Evolutionary conservation across 106 monocot species (phyloP).

Genomic region (Acorus calamus): DNA sequence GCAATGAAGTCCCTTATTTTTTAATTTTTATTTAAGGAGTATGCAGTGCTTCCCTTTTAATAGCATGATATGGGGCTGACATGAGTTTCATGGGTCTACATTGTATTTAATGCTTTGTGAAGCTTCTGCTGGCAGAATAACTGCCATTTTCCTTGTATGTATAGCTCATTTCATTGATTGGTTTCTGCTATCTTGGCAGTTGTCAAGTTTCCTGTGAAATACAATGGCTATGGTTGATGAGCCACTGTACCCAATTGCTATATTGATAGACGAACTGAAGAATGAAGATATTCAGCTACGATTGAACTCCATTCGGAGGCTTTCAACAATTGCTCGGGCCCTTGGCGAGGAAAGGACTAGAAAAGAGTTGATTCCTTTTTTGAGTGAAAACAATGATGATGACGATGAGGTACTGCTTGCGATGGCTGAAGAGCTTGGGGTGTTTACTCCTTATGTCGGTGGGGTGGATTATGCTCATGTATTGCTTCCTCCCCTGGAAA

Average conservation of each 20-base stretch:
- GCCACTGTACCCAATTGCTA: conserved; percentile 87
- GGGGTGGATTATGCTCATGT: conserved; percentile 78
- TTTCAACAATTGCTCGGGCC: conserved; percentile 86
- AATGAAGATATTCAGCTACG: conserved; percentile 92
- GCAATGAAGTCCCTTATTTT: too few relatives aligned
- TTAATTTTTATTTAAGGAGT: too few relatives aligned
- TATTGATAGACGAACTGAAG: conserved; percentile 86
- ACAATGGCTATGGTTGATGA: conserved; percentile 81
- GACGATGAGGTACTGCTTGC: conserved; percentile 96
- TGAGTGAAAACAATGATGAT: conserved; percentile 92
- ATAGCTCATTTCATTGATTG: too few relatives aligned
- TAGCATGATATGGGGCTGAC: too few relatives aligned
- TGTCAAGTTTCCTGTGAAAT: conserved; percentile 5
- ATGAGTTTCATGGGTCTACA: too few relatives aligned
- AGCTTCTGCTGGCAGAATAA: too few relatives aligned
- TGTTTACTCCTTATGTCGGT: conserved; percentile 92
- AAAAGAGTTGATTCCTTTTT: conserved; percentile 88
- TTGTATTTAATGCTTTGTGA: too few relatives aligned
- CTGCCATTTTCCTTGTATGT: too few relatives aligned
- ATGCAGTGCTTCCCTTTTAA: too few relatives aligned
- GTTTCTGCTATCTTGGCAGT: conserved; percentile 10
- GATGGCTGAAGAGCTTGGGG: conserved; percentile 84
- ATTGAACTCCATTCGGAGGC: conserved; percentile 77
- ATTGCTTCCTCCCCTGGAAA: conserved; percentile 75
- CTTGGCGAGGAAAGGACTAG: conserved; percentile 94